Base-by-base conservation (phyloP, 2,329 filamentous ascomycete genomes). In the Lojkania enalia region DNA sequence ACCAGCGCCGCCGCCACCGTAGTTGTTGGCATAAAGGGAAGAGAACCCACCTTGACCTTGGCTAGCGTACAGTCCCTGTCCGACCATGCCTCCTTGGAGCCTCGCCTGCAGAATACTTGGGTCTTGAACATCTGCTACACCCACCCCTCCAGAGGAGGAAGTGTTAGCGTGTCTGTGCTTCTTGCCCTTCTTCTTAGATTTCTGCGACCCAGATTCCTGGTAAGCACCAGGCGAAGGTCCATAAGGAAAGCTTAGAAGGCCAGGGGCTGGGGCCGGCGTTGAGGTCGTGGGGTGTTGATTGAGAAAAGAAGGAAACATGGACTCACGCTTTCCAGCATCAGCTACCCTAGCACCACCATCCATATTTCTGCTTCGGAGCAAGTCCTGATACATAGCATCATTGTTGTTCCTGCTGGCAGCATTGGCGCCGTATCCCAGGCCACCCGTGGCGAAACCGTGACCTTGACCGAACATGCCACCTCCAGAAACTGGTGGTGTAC, bases 131-230 rank as follows among this genome's bases (percentile, higher is more conserved):
- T 97, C 91, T 80, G 95, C 91, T 92, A 96, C 85, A 81, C 89
- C 91, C 88, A 90, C 89, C 84, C 90, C 91, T 81, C 88, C 88
- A 85, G 90, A 95, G 85, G 92, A 97, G 88, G 91, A 96, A 92
- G 92, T 96, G 90, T 96, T 96, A 94, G 90, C 92, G 86, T 96
- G 91, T 86, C 91, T 95, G 83, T 96, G 92, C 90, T 96, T 96
- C 85, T 96, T 96, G 81, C 90, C 90, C 90, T 96, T 96, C 85
- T 96, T 96, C 87, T 95, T 96, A 84, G 95, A 90, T 86, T 96
- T 95, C 78, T 88, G 86, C 71, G 76, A 74, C 78, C 87, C 87
- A 78, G 86, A 85, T 73, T 95, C 90, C 85, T 91, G 88, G 78
- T 89, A 90, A 77, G 84, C 83, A 79, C 87, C 88, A 79, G 87